Base-by-base conservation (phyloP, 768 basidiomycete species). In the Coprinopsis strossmayeri region DNA sequence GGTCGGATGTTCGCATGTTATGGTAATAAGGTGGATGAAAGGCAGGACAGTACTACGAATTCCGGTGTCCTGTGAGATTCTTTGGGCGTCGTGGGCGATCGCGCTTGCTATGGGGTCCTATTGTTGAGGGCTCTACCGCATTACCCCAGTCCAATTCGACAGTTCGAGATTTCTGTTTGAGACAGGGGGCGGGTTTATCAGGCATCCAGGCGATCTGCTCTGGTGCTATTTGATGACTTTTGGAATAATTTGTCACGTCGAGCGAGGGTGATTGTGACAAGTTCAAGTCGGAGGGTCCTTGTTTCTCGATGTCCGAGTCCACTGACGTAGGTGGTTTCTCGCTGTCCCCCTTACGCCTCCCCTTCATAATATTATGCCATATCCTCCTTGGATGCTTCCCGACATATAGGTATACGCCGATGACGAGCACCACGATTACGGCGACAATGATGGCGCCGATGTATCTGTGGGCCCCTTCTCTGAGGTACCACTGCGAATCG, bases 391-490 rank as follows among this genome's bases (percentile, higher is more conserved):
- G 68, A 63, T 68, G 64, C 46, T 61, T 63, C 5, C 60, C 64
- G 37, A 64, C 61, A 48, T 52, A 49, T 21, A 69, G n/a, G 68
- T 70, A 78, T n/a, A 67, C 35, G n/a, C 61, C 45, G 23, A 70
- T 34, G 3, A 53, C 63, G 30, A 74, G 45, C 45, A 75, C 28
- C 34, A 64, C 39, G 49, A 73, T 40, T 26, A 60, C 63, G 13
- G 55, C 59, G 32, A 73, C 72, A 58, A 74, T 70, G 39, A 57
- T 63, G 34, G 76, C 63, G 13, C 76, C 76, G 53, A 76, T 74
- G 55, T 65, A 74, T 35, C 72, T 63, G 42, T 72, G 69, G 11
- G 67, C 48, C 7, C 70, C 71, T 15, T 64, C 62, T 24, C 54
- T 54, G 46, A 45, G 42, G 46, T 53, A 46, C 48, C 48, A 49